Evolutionary conservation across 192 early-diverging fungal species (phyloP), one percentile per base, ranked within the genome.

Genomic region (Rhizophagus sp.): DNA sequence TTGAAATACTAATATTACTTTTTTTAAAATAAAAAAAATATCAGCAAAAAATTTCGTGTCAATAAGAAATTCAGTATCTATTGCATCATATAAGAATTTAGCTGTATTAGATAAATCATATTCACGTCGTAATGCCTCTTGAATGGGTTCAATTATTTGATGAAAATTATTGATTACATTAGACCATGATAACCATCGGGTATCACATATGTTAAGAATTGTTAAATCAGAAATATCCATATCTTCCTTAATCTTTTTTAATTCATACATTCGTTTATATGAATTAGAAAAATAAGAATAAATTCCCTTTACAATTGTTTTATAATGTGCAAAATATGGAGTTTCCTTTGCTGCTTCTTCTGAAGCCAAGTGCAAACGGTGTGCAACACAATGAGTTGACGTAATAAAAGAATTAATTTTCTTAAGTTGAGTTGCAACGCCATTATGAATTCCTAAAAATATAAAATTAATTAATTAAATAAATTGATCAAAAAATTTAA

Each of bases 191-290:
- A 64, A 6, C 62, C 7, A 64, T 64, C 24, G 4, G 6, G 62
- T 64, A 64, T 52, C 71, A 25, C 25, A 22, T 25, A 25, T 9
- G 8, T 62, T 73, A 1, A 52, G 25, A 63, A 71, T 41, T 4
- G 41, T 68, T 25, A 72, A 25, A 73, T 64, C 62, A 64, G 62
- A 64, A n/a, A 25, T 7, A 27, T 64, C 24, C 9, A n/a, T 64
- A 25, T 64, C 5, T 27, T 64, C n/a, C 25, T 27, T 64, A 25
- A 64, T 24, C 27, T 30, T 64, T 27, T 64, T 64, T 64, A 64
- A 64, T 64, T 64, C 62, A 64, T 64, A 64, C 25, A 64, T 64
- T 64, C n/a, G 5, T 9, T 64, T 64, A 64, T 64, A 64, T n/a
- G 6, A 64, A 64, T 27, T 64, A 2, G 62, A 64, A 64, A 64